These are phyloP conservation scores for Teratosphaeriaceae sp. DNA, from an alignment of 2,329 filamentous ascomycete species.

Conservation along the genomic window DNA sequence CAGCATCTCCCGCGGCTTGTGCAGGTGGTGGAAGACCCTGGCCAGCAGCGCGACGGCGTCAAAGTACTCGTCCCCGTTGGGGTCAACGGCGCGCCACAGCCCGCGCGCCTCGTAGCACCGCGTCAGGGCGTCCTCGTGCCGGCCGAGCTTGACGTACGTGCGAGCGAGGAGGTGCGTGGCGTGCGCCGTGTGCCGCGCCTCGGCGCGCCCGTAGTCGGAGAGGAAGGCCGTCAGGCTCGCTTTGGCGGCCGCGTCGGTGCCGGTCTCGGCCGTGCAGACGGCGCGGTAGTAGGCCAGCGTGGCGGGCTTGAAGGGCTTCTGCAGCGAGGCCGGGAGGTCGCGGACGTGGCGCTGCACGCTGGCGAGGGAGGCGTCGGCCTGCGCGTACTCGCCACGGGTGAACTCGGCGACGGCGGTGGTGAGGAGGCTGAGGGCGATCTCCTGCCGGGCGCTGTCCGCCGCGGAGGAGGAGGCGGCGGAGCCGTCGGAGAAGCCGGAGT, in stretches of 20 bases:
- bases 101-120: not conserved
- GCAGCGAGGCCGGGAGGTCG: not conserved
- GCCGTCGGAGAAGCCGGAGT: not conserved
- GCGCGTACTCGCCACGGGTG: not conserved
- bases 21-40: not conserved
- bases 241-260: not conserved
- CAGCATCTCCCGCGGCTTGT: not conserved
- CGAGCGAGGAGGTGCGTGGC: conserved; percentile 1
- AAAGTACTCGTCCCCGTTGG: not conserved
- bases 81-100: not conserved
- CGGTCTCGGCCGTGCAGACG: conserved; percentile 1
- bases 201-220: not conserved
- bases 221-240: not conserved
- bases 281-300: not conserved
- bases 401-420: not conserved
- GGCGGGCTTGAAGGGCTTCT: not conserved
- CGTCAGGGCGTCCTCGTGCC: not conserved
- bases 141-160: conserved; percentile 1
- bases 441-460: not conserved
- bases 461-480: not conserved
- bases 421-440: not conserved
- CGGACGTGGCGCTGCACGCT: not conserved
- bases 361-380: not conserved
- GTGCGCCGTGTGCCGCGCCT: not conserved
- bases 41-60: conserved; percentile 3